Evolutionary conservation across 257 asterid species (phyloP).

Genomic region (Plantago elongata): DNA sequence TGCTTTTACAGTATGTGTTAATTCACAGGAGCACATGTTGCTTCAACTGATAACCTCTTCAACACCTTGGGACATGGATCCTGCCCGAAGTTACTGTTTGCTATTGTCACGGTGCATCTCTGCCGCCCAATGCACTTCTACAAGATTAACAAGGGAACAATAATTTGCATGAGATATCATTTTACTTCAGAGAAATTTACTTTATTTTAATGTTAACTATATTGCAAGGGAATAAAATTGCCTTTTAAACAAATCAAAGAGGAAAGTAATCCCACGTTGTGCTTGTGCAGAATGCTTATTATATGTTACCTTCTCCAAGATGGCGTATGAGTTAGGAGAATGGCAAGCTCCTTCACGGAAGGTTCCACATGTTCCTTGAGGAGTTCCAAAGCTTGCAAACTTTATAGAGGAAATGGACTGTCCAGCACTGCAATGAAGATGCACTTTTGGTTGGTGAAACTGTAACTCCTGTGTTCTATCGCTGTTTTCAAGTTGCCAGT

Average conservation of each 20-base stretch:
- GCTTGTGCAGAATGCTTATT: background rate
- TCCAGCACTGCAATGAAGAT: slow-evolving; percentile 59
- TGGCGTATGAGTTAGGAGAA: slow-evolving; percentile 54
- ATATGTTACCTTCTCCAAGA: slow-evolving; percentile 58
- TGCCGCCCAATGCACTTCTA: slow-evolving; percentile 81
- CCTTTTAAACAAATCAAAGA: too few relatives aligned
- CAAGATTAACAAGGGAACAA: slow-evolving; percentile 14
- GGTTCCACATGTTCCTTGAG: slow-evolving; percentile 80
- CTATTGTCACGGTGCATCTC: slow-evolving; percentile 61
- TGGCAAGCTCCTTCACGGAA: slow-evolving; percentile 91
- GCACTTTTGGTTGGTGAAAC: slow-evolving; percentile 68
- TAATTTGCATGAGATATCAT: too few relatives aligned
- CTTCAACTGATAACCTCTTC: slow-evolving; percentile 83
- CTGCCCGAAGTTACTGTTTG: slow-evolving; percentile 63
- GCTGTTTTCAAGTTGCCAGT: slow-evolving; percentile 75
- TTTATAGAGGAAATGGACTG: slow-evolving; percentile 70
- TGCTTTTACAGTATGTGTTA: slow-evolving; percentile 18
- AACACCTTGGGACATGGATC: slow-evolving; percentile 85
- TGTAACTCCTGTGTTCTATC: slow-evolving; percentile 52
- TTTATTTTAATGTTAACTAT: too few relatives aligned
- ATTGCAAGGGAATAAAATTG: too few relatives aligned
- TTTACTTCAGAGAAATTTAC: too few relatives aligned
- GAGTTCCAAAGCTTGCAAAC: slow-evolving; percentile 98
- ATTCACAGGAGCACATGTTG: slow-evolving; percentile 50
- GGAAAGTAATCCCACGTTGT: background rate